These are phyloP conservation scores for Ceratocystis huliohia DNA, from an alignment of 2,329 filamentous ascomycete genomes.

Conservation along the genomic window DNA sequence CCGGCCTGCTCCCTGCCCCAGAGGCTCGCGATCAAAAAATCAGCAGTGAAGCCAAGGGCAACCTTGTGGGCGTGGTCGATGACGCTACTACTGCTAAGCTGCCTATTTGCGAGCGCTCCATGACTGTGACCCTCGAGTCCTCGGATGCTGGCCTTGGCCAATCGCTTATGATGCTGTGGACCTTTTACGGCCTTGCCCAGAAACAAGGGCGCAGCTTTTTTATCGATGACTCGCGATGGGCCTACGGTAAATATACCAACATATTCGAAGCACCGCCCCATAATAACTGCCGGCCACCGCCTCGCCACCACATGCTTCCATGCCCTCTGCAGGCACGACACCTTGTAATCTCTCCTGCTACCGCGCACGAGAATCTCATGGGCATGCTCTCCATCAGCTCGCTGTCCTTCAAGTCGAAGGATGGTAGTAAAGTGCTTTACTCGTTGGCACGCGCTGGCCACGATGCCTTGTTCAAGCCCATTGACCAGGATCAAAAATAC, in stretches of 20 bases:
- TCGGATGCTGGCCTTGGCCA: constrained; percentile 64
- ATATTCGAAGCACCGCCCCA: constrained; percentile 58
- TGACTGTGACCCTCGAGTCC: constrained; percentile 67
- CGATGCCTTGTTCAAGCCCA: constrained; percentile 60
- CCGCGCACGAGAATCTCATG: constrained; percentile 42
- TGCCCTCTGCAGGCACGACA: constrained; percentile 67
- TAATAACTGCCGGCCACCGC: constrained; percentile 56
- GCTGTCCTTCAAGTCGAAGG: constrained; percentile 27
- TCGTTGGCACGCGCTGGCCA: constrained; percentile 57
- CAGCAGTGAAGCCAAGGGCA: constrained; percentile 27
- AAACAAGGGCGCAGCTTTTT: constrained; percentile 67
- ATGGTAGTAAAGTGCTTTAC: constrained; percentile 49
- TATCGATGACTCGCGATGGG: constrained; percentile 72
- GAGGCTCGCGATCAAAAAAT: constrained; percentile 29
- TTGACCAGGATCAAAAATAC: constrained; percentile 51
- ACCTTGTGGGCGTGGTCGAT: constrained; percentile 36
- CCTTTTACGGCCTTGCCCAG: constrained; percentile 66
- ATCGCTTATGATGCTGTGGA: constrained; percentile 68
- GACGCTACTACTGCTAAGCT: constrained; percentile 34
- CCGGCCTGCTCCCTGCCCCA: constrained; percentile 44
- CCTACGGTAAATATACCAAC: constrained; percentile 60
- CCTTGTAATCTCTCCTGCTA: constrained; percentile 59
- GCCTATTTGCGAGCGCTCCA: constrained; percentile 52
- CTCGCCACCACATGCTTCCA: constrained; percentile 62
- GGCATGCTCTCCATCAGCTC: constrained; percentile 32